Conservation (phyloP, 2,329 filamentous ascomycete genomes). For the Aspergillus sp. region DNA sequence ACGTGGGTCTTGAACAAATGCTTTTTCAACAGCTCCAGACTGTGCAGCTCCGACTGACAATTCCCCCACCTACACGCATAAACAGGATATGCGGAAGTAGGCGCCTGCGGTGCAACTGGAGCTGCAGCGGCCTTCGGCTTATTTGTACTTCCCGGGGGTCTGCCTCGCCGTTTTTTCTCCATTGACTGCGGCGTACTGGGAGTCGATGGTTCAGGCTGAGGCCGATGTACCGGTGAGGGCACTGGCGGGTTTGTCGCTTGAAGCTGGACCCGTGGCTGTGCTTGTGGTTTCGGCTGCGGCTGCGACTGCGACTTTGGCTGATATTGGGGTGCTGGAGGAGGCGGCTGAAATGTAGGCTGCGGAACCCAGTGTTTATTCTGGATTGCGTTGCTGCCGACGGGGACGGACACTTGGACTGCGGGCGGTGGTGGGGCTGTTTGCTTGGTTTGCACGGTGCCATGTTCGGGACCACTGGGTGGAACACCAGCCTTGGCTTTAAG, state of each 20-base stretch:
- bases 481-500: background rate
- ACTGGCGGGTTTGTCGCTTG: background rate
- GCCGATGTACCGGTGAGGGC: background rate
- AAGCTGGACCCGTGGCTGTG: background rate
- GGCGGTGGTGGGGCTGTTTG: conserved; percentile 4
- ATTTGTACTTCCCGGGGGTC: conserved; percentile 17
- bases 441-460: background rate
- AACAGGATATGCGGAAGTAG: conserved; percentile 33
- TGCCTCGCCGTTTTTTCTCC: conserved; percentile 18
- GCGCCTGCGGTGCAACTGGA: conserved; percentile 15
- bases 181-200: conserved; percentile 12
- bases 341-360: background rate
- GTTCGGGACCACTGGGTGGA: background rate
- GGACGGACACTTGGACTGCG: conserved; percentile 1
- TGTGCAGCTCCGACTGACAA: conserved; percentile 61
- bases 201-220: background rate
- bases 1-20: conserved; percentile 60
- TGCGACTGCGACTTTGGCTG: background rate
- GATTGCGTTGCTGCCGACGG: conserved; percentile 7
- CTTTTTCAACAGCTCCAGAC: conserved; percentile 58
- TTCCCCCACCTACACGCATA: conserved; percentile 60
- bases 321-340: background rate
- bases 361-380: background rate
- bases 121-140: conserved; percentile 19
- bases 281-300: background rate